phyloP scores from a whole-genome alignment of 2,329 filamentous ascomycete genomes.

The Ilyonectria sp. region DNA sequence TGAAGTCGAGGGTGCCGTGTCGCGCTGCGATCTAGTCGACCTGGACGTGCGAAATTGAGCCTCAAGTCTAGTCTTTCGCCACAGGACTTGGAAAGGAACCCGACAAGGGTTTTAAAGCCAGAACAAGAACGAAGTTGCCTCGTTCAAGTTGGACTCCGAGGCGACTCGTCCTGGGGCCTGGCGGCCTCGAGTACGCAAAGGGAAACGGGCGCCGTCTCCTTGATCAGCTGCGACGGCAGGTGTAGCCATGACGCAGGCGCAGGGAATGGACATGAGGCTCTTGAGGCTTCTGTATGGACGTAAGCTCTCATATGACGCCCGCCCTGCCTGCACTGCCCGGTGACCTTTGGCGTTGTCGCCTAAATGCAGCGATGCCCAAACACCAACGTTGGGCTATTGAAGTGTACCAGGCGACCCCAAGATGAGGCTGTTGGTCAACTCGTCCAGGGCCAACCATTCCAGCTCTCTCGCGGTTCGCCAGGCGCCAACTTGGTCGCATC shows the following conservation, averaged over 20 bases:
- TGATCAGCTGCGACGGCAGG: constrained; percentile 14
- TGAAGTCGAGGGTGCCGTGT: constrained; percentile 36
- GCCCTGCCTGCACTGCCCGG: constrained; percentile 11
- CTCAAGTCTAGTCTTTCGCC: constrained; percentile 12
- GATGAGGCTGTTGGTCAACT: constrained; percentile 17
- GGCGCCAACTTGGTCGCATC: constrained; percentile 27
- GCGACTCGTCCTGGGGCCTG: constrained; percentile 3
- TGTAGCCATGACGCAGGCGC: constrained; percentile 5
- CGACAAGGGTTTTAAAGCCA: constrained; percentile 20
- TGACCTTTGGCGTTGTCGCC: constrained; percentile 6
- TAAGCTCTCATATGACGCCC: background rate
- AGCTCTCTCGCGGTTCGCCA: constrained; percentile 34
- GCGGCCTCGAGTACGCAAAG: background rate
- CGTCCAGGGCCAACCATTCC: constrained; percentile 37
- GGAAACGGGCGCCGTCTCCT: background rate
- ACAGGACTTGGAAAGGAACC: constrained; percentile 8
- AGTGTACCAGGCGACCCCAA: constrained; percentile 18
- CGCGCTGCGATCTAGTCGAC: constrained; percentile 14
- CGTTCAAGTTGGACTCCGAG: constrained; percentile 3
- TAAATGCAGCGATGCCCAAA: constrained; percentile 36
- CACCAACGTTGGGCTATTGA: constrained; percentile 29
- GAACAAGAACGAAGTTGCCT: constrained; percentile 12
- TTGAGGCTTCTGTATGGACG: constrained; percentile 12
- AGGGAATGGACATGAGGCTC: background rate
- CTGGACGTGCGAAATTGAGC: constrained; percentile 12